These are phyloP conservation scores for Geotrichum cucujoidarum DNA, from an alignment of 1,139 yeast species.

Conservation along the genomic window DNA sequence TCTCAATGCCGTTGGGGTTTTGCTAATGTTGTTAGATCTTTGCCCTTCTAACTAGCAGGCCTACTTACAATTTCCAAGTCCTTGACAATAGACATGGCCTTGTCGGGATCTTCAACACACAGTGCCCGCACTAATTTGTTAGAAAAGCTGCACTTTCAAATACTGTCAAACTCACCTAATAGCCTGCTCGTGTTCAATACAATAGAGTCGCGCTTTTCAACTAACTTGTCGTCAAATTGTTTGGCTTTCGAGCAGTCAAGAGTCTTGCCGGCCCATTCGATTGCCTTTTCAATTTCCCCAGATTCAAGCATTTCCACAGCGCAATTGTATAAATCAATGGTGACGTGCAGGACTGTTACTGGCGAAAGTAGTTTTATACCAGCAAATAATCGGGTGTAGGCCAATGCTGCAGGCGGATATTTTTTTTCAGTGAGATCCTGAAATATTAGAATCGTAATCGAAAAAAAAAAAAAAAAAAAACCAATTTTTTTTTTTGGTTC, in stretches of 20 bases:
- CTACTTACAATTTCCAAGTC: conserved; percentile 18
- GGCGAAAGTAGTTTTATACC: conserved; percentile 4
- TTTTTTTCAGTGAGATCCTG: conserved; percentile 14
- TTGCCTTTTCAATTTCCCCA: neutral
- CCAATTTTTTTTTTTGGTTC: no score
- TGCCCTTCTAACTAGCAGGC: neutral
- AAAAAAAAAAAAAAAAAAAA: no score
- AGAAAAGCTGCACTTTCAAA: neutral
- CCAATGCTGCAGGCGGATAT: conserved; percentile 9
- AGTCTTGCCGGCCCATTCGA: conserved; percentile 16
- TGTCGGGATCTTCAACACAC: conserved; percentile 17
- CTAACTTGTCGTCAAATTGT: neutral
- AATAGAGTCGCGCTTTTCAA: conserved; percentile 5
- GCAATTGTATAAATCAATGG: conserved; percentile 18
- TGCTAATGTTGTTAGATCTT: conserved; percentile 12
- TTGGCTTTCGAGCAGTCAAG: conserved; percentile 11
- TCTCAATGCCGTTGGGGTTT: conserved; percentile 19
- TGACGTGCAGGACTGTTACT: conserved; percentile 10
- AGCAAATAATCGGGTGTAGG: conserved; percentile 4
- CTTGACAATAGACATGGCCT: conserved; percentile 19
- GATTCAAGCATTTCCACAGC: conserved; percentile 17
- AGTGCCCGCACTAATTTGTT: conserved; percentile 14
- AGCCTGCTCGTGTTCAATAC: conserved; percentile 16
- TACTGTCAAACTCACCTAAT: conserved; percentile 4
- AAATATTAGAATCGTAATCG: neutral